phyloP scores from a whole-genome alignment of 139 green algal genomes.

The Eudorina sp. region DNA sequence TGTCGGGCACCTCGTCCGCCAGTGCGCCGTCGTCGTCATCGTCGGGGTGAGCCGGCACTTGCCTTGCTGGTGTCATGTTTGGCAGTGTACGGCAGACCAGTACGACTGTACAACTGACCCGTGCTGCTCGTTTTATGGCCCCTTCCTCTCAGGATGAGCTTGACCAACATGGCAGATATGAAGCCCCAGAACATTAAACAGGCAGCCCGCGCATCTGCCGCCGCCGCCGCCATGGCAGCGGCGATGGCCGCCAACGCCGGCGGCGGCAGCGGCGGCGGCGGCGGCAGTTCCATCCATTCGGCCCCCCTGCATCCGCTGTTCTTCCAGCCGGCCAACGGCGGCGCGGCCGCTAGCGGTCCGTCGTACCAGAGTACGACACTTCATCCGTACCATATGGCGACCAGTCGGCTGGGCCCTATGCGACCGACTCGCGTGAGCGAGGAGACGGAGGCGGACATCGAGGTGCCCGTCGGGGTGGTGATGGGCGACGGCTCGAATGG shows the following conservation, averaged over 20 bases:
- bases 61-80: too few relatives aligned
- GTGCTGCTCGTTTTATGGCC: too few relatives aligned
- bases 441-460: neutral
- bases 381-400: neutral
- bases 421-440: neutral
- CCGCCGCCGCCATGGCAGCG: slow-evolving; percentile 7
- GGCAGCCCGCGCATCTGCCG: neutral
- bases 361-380: neutral
- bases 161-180: slow-evolving; percentile 40
- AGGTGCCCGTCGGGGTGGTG: neutral
- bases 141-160: slow-evolving; percentile 10
- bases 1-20: too few relatives aligned
- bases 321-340: neutral
- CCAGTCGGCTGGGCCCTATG: neutral
- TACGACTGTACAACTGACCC: too few relatives aligned
- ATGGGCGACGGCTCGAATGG: neutral
- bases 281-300: neutral
- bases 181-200: slow-evolving; percentile 13
- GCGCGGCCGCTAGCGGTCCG: neutral
- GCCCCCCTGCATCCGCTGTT: slow-evolving; percentile 11
- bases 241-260: neutral
- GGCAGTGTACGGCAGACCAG: too few relatives aligned
- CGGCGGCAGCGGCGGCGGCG: slow-evolving; percentile 1
- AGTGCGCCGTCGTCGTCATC: too few relatives aligned
- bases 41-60: too few relatives aligned